Conservation (phyloP, 345 rosid genomes). For the Geranium rotundifolium region DNA sequence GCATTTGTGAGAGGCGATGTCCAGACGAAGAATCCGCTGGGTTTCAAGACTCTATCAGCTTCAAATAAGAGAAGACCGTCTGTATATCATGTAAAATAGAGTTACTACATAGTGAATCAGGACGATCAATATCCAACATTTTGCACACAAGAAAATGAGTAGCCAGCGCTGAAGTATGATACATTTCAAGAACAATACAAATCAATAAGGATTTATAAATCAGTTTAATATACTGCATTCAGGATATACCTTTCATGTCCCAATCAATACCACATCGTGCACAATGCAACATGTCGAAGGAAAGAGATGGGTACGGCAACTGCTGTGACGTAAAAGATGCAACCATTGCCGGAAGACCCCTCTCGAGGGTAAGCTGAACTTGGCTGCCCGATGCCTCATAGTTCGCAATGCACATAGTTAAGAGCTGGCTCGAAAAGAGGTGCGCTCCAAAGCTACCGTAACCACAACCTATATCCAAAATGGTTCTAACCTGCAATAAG, state of each 20-base stretch:
- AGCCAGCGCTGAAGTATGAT: too few species aligned
- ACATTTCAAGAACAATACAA: too few species aligned
- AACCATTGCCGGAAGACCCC: constrained; percentile 98
- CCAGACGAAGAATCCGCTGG: constrained; percentile 99
- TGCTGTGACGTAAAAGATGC: constrained; percentile 67
- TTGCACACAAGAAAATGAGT: too few species aligned
- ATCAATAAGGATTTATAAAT: too few species aligned
- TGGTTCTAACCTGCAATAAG: constrained; percentile 72
- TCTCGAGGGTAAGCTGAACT: constrained; percentile 92
- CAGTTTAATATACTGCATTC: neutral
- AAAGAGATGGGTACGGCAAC: constrained; percentile 91
- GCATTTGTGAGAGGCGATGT: constrained; percentile 86
- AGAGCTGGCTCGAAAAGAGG: constrained; percentile 59
- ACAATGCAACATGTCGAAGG: constrained; percentile 98
- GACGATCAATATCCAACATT: too few species aligned
- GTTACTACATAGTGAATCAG: too few species aligned
- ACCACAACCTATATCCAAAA: constrained; percentile 98
- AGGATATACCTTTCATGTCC: constrained; percentile 79
- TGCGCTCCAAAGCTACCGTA: constrained; percentile 99
- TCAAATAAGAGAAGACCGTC: constrained; percentile 80
- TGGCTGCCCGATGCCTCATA: constrained; percentile 96
- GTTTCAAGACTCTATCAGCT: constrained; percentile 81
- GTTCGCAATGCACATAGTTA: constrained; percentile 94
- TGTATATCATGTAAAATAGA: constrained; percentile 13
- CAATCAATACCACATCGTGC: constrained; percentile 83